Evolutionary conservation across 805 yeast species (phyloP).

Genomic region (Teunomyces cretensis): DNA sequence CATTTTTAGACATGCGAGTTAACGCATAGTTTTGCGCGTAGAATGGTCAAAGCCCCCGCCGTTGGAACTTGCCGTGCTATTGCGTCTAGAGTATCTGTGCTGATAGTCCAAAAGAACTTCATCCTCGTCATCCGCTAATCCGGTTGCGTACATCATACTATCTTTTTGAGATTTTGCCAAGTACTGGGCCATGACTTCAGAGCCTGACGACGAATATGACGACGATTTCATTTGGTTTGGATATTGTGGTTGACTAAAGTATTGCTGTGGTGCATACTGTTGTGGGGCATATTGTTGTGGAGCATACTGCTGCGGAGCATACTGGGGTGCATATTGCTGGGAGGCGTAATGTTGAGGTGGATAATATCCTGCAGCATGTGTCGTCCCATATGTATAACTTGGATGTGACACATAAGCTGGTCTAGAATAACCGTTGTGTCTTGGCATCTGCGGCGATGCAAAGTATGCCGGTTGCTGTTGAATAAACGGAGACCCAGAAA

Average conservation of each 20-base stretch:
- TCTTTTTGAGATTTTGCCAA: conserved; percentile 72
- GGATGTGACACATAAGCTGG: conserved; percentile 8
- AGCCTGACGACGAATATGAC: conserved; percentile 44
- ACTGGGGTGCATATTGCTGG: no score
- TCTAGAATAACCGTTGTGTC: neutral
- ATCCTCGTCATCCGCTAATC: conserved; percentile 7
- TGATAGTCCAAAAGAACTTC: neutral
- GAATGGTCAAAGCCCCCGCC: neutral
- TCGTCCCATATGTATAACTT: conserved; percentile 1
- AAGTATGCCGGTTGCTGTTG: conserved; percentile 13
- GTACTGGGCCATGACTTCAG: conserved; percentile 77
- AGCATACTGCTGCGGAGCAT: neutral
- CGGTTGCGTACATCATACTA: conserved; percentile 46
- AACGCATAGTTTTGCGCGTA: neutral
- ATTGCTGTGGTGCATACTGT: conserved; percentile 7
- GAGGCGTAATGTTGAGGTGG: conserved; percentile 9
- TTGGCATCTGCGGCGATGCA: conserved; percentile 5
- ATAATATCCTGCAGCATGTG: conserved; percentile 8
- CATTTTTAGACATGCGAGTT: neutral
- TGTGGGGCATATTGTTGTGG: conserved; percentile 4
- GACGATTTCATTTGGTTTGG: conserved; percentile 10
- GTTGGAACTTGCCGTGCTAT: neutral
- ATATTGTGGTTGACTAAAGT: conserved; percentile 6
- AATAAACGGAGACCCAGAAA: conserved; percentile 7
- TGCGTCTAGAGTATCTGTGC: neutral